A percentile compares a stretch with the other conserved stretches of the same genome.
These are phyloP conservation scores for Apodospora peruviana DNA, from an alignment of 495 filamentous ascomycete genomes.

Conservation along the genomic window DNA sequence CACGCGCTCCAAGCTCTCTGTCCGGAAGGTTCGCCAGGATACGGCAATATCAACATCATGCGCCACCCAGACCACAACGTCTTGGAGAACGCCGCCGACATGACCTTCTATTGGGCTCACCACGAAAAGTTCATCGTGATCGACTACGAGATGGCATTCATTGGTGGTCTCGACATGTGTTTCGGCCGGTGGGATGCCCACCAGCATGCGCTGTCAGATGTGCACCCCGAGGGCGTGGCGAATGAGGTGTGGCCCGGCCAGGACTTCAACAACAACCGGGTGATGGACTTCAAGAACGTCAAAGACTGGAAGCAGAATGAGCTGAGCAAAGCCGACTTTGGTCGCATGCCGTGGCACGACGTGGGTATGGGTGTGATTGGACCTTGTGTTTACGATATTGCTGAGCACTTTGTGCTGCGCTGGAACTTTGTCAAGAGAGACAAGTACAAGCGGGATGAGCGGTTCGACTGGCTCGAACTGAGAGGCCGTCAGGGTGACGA, in stretches of 20 bases:
- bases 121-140: constrained; percentile 96
- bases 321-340: constrained; percentile 85
- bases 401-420: constrained; percentile 89
- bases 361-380: constrained; percentile 86
- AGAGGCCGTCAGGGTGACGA: constrained; percentile 73
- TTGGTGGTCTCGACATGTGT: constrained; percentile 92
- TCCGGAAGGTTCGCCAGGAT: constrained; percentile 68
- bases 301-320: constrained; percentile 89
- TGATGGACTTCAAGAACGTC: constrained; percentile 93
- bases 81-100: constrained; percentile 87
- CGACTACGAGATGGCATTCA: constrained; percentile 84
- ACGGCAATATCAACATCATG: constrained; percentile 85
- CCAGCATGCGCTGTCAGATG: constrained; percentile 80
- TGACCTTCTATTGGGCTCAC: constrained; percentile 98
- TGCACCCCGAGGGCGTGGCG: constrained; percentile 75
- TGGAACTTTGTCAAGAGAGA: constrained; percentile 98
- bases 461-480: constrained; percentile 78
- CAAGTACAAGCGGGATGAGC: constrained; percentile 84
- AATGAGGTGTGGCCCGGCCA: constrained; percentile 92
- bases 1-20: constrained; percentile 76
- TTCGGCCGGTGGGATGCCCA: constrained; percentile 89
- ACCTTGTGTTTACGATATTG: constrained; percentile 88
- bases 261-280: constrained; percentile 91
- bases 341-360: constrained; percentile 97
- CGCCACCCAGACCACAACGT: constrained; percentile 94